Base-by-base conservation (phyloP, 2,329 filamentous ascomycete species). In the Beauveria rudraprayagi region DNA sequence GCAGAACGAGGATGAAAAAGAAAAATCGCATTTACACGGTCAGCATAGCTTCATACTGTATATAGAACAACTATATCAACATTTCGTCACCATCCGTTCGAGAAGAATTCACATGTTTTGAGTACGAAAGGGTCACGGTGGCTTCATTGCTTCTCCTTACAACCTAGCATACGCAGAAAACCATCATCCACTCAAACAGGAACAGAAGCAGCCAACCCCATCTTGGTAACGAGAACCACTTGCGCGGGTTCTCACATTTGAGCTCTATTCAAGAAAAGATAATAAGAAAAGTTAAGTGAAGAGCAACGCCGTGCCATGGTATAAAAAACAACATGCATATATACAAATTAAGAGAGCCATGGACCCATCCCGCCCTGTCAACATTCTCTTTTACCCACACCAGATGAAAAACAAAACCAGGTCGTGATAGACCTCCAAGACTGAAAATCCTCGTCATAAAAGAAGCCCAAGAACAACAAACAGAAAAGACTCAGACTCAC, bases 231-330 rank as follows among this genome's bases (percentile, higher is more conserved):
- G 41, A 10, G 8, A 40, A 41, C 9, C 28, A 11, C 52, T 37
- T 16, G 34, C 11, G 5, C 34, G 5, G 14, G 11, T 34, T 44
- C 37, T 30, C 44, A 10, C 28, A 9, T 52, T 51, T 56, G 53
- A 51, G 52, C 50, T 58, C 30, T 59, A 59, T 58, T 47, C 54
- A 62, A 60, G 56, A 65, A 60, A 53, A 56, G 19, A 34, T 14
- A 37, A 37, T 14, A 5, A 11, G 2, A 37, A 3, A 37, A 59
- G 47, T 63, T 59, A 57, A 46, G 55, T 52, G 53, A 62, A 52
- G 59, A 63, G 43, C 54, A 69, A 69, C 67, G 67, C 68, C 67
- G 61, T 74, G 72, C 73, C 73, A 72, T 75, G 73, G 70, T 75
- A 74, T 74, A 46, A 47, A 59, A 54, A 60, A 41, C 26, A 51